phyloP scores from a whole-genome alignment of 2,329 filamentous ascomycete genomes.

The Aspergillus intermedius region DNA sequence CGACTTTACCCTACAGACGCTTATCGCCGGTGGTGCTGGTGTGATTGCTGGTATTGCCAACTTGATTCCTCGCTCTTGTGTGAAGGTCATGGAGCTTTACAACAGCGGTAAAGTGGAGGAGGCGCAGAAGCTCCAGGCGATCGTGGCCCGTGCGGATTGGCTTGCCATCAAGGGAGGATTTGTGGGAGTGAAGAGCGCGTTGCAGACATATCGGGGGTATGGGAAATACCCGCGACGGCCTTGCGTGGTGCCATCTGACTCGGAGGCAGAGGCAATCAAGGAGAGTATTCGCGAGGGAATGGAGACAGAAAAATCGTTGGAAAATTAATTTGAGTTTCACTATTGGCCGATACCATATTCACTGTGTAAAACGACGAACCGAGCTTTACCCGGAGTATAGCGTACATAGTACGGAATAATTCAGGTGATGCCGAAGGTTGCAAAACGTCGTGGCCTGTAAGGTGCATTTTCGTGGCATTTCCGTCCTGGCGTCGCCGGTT shows the following conservation, averaged over 20 bases:
- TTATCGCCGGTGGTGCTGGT: slow-evolving; percentile 70
- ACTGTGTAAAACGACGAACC: too few species aligned
- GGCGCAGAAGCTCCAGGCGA: slow-evolving; percentile 66
- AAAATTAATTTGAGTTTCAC: slow-evolving; percentile 9
- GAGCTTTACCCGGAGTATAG: too few species aligned
- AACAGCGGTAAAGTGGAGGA: slow-evolving; percentile 66
- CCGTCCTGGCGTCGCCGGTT: too few species aligned
- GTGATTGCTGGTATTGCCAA: slow-evolving; percentile 84
- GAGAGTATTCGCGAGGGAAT: slow-evolving; percentile 34
- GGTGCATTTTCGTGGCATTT: too few species aligned
- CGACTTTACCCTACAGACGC: slow-evolving; percentile 78
- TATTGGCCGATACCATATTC: not conserved
- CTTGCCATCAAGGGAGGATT: slow-evolving; percentile 75
- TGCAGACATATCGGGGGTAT: slow-evolving; percentile 76
- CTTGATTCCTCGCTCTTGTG: slow-evolving; percentile 75
- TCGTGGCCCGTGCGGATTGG: slow-evolving; percentile 76
- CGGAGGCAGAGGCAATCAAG: slow-evolving; percentile 27
- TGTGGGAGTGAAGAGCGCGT: slow-evolving; percentile 76
- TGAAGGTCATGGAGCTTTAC: slow-evolving; percentile 71
- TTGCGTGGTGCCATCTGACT: slow-evolving; percentile 42
- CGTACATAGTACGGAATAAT: too few species aligned
- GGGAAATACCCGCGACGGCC: slow-evolving; percentile 69
- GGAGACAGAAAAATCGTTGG: slow-evolving; percentile 30
- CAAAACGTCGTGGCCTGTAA: too few species aligned
- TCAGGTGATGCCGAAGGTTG: too few species aligned